phyloP scores from a whole-genome alignment of 2,329 filamentous ascomycete species.

The Emericellopsis atlantica region DNA sequence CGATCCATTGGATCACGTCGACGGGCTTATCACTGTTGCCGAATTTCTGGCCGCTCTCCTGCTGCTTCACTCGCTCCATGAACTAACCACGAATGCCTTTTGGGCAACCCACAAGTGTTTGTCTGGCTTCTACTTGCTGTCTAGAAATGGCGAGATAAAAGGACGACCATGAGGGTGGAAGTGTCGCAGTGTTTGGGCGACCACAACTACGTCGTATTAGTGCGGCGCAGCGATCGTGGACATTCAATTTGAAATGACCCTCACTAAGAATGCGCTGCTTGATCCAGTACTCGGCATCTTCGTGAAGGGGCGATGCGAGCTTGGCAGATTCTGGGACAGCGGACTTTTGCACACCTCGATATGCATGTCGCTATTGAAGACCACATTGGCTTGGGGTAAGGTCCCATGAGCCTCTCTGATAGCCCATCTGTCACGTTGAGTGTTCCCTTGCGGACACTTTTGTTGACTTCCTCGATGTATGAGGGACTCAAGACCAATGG shows the following conservation, averaged over 20 bases:
- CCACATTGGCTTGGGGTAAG: slow-evolving; percentile 3
- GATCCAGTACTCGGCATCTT: slow-evolving; percentile 4
- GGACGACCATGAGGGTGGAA: slow-evolving; percentile 6
- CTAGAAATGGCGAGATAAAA: slow-evolving; percentile 2
- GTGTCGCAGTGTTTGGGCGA: slow-evolving; percentile 7
- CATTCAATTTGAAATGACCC: slow-evolving; percentile 1
- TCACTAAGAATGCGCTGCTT: slow-evolving; percentile 2
- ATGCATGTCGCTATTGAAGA: slow-evolving; percentile 3
- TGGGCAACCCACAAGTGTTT: slow-evolving; percentile 1
- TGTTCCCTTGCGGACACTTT: slow-evolving; percentile 1
- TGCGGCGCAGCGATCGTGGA: slow-evolving; percentile 1
- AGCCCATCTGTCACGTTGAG: slow-evolving; percentile 2
- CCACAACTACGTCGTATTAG: slow-evolving; percentile 2
- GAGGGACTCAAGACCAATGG: slow-evolving; percentile 2
- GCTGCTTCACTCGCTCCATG: background rate
- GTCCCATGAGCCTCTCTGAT: slow-evolving; percentile 2
- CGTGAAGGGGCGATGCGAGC: slow-evolving; percentile 30
- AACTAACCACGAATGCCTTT: slow-evolving; percentile 1
- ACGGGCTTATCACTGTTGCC: slow-evolving; percentile 1
- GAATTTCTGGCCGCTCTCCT: background rate
- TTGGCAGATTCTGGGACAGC: slow-evolving; percentile 11
- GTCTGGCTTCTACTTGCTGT: slow-evolving; percentile 2
- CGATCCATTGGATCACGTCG: slow-evolving; percentile 4
- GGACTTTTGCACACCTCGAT: slow-evolving; percentile 2
- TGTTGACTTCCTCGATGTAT: slow-evolving; percentile 4